A percentile compares a stretch with the other conserved stretches of the same genome.
These are phyloP conservation scores for Arthrobotrys pseudoclavata DNA, from an alignment of 2,329 filamentous ascomycete species.

Conservation along the genomic window DNA sequence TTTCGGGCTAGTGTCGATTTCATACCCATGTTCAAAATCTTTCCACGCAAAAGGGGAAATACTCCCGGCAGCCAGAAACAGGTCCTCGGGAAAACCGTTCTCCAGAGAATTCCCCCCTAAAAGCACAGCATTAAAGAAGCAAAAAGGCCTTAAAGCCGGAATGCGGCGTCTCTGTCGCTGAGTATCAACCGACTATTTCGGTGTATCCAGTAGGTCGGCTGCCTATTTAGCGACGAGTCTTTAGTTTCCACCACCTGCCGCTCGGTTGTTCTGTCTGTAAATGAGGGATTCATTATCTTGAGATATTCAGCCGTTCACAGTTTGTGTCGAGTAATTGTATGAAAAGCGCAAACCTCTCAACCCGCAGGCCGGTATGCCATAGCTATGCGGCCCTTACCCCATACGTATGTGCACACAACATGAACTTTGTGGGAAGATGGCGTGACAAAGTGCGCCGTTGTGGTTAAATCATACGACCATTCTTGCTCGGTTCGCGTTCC, in stretches of 20 bases:
- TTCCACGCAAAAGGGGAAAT: constrained; percentile 53
- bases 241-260: constrained; percentile 34
- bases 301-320: constrained; percentile 4
- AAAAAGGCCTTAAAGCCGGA: constrained; percentile 37
- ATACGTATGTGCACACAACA: neutral
- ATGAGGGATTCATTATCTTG: constrained; percentile 6
- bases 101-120: constrained; percentile 20
- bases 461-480: constrained; percentile 48
- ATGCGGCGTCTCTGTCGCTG: constrained; percentile 39
- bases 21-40: constrained; percentile 51
- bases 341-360: constrained; percentile 22
- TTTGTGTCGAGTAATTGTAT: neutral
- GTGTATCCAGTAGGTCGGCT: constrained; percentile 24
- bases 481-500: constrained; percentile 49
- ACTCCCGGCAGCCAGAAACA: constrained; percentile 51
- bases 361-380: constrained; percentile 30
- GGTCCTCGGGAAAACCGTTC: constrained; percentile 59
- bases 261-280: constrained; percentile 38
- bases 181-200: constrained; percentile 4
- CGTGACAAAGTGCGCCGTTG: constrained; percentile 21
- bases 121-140: constrained; percentile 39
- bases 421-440: constrained; percentile 5
- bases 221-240: constrained; percentile 37
- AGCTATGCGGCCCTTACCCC: constrained; percentile 2
- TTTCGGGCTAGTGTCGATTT: constrained; percentile 53